Evolutionary conservation across 2,329 filamentous ascomycete species (phyloP).

Genomic region (Aspergillus flavus): DNA sequence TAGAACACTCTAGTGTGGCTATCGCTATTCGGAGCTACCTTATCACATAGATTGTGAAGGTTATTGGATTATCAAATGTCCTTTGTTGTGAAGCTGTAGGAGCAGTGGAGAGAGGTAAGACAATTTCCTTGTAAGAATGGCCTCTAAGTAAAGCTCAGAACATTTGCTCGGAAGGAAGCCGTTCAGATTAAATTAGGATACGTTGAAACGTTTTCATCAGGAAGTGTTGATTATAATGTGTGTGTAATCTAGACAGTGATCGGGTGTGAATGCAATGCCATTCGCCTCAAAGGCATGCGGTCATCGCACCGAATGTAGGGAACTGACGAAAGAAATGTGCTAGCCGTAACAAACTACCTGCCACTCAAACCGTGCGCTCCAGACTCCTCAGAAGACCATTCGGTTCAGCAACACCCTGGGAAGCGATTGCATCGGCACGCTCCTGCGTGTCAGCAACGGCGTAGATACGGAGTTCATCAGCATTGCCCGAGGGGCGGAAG

Average conservation of each 20-base stretch:
- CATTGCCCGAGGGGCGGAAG: constrained; percentile 37
- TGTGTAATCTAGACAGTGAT: neutral
- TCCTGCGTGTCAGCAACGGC: constrained; percentile 33
- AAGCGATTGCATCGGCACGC: constrained; percentile 33
- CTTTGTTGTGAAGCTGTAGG: neutral
- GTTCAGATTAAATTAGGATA: no score
- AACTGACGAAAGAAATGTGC: no score
- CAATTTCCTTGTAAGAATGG: neutral
- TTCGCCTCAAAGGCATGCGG: neutral
- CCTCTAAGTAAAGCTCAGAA: neutral
- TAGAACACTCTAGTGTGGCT: no score
- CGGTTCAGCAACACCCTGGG: constrained; percentile 29
- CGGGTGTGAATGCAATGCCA: neutral
- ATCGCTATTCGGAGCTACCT: no score
- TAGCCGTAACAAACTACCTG: no score
- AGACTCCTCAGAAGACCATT: constrained; percentile 31
- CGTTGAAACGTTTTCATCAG: no score
- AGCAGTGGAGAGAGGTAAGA: neutral
- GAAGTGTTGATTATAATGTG: neutral
- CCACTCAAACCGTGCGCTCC: constrained; percentile 19
- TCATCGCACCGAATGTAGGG: neutral
- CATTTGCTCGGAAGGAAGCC: no score
- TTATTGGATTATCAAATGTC: neutral
- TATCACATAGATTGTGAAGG: no score
- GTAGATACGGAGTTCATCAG: constrained; percentile 39